These are phyloP conservation scores for Trichoderma arundinaceum DNA, from an alignment of 2,329 filamentous ascomycete species.

Conservation along the genomic window DNA sequence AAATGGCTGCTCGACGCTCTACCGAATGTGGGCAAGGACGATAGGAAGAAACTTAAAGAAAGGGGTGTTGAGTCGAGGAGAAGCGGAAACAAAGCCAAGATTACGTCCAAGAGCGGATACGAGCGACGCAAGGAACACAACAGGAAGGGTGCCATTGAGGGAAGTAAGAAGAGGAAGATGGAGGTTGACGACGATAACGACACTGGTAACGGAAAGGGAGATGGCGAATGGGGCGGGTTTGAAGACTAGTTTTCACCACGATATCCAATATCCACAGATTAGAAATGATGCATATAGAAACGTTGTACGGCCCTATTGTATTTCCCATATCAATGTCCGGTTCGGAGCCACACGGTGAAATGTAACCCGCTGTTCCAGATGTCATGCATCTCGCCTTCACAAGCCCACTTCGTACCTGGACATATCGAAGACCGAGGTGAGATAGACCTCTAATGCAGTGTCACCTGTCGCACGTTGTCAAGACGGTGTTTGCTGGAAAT, in stretches of 20 bases:
- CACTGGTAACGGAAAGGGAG: slow-evolving; percentile 32
- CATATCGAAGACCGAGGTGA: too few relatives aligned
- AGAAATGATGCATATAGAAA: background rate
- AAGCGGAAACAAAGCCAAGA: slow-evolving; percentile 60
- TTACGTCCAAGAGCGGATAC: slow-evolving; percentile 83
- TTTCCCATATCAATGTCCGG: too few relatives aligned
- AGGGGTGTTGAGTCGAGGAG: slow-evolving; percentile 77
- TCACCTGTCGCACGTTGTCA: too few relatives aligned
- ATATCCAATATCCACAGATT: slow-evolving; percentile 7
- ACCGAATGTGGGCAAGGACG: slow-evolving; percentile 81
- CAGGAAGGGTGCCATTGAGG: slow-evolving; percentile 64
- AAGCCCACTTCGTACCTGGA: too few relatives aligned
- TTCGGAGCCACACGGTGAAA: too few relatives aligned
- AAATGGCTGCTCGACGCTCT: slow-evolving; percentile 89
- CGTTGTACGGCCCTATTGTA: too few relatives aligned
- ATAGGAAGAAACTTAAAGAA: slow-evolving; percentile 81
- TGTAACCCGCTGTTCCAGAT: too few relatives aligned
- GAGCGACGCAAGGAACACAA: slow-evolving; percentile 73
- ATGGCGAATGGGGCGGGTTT: slow-evolving; percentile 56
- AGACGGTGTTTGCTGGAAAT: too few relatives aligned
- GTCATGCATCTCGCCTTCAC: too few relatives aligned
- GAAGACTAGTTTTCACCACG: slow-evolving; percentile 45
- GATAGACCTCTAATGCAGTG: too few relatives aligned
- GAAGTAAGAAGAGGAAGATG: slow-evolving; percentile 62
- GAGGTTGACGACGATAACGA: slow-evolving; percentile 38